Evolutionary conservation across 768 basidiomycete genomes (phyloP).

Genomic region (Suillus subluteus): DNA sequence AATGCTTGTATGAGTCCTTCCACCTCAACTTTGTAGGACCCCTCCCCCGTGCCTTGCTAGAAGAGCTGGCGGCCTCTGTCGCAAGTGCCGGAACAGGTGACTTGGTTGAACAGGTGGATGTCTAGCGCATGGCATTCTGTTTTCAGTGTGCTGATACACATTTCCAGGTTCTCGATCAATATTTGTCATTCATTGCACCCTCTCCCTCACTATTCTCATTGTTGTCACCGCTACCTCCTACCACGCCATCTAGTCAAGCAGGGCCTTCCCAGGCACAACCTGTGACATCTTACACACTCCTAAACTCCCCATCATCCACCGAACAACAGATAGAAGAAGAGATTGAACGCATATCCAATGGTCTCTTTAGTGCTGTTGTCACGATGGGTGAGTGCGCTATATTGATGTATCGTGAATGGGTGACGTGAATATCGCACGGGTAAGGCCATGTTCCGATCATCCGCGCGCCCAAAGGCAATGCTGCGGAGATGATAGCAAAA

Average conservation of each 20-base stretch:
- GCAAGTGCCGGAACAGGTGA: slow-evolving; percentile 84
- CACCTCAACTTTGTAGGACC: slow-evolving; percentile 96
- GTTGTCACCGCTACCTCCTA: slow-evolving; percentile 57
- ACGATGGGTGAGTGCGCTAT: slow-evolving; percentile 68
- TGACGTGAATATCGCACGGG: slow-evolving; percentile 4
- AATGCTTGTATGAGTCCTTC: slow-evolving; percentile 88
- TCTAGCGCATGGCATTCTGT: not conserved
- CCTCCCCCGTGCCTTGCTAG: slow-evolving; percentile 82
- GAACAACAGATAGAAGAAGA: slow-evolving; percentile 93
- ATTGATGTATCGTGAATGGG: not conserved
- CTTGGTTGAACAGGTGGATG: slow-evolving; percentile 71
- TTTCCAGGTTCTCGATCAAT: slow-evolving; percentile 88
- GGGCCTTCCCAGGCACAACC: slow-evolving; percentile 41
- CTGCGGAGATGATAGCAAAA: slow-evolving; percentile 99
- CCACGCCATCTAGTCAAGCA: slow-evolving; percentile 36
- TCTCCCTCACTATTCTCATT: slow-evolving; percentile 93
- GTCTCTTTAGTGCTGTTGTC: slow-evolving; percentile 89
- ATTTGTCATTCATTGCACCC: slow-evolving; percentile 94
- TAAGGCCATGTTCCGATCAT: slow-evolving; percentile 93
- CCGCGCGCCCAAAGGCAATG: slow-evolving; percentile 92
- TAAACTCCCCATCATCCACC: slow-evolving; percentile 89
- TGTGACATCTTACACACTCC: slow-evolving; percentile 75
- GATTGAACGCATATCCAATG: slow-evolving; percentile 88
- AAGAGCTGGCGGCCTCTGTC: slow-evolving; percentile 90
- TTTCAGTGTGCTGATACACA: not conserved